phyloP scores from a whole-genome alignment of 78 protist species.

The Chrysochromulina parva region DNA sequence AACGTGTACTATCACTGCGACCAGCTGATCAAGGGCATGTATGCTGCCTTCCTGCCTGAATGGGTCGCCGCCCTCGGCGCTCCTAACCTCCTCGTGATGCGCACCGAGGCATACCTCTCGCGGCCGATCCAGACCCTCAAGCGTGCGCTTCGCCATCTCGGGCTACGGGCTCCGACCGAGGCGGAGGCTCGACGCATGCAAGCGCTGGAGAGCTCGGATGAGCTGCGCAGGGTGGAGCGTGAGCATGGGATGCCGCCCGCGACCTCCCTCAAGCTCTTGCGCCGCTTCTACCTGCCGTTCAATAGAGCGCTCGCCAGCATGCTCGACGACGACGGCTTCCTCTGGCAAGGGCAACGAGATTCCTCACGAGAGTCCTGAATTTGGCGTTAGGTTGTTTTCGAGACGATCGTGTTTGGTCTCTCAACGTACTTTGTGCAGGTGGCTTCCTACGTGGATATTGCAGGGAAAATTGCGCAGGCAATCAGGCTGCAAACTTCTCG shows the following conservation, averaged over 20 bases:
- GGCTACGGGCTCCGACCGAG: not conserved
- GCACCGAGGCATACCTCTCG: not conserved
- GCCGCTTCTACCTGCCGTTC: not conserved
- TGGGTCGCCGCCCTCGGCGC: not conserved
- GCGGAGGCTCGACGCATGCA: not conserved
- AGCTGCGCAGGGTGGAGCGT: not conserved
- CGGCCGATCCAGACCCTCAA: not conserved
- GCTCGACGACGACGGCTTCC: not conserved
- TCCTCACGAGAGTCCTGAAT: too few species aligned
- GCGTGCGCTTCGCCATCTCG: not conserved
- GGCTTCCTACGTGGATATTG: too few species aligned
- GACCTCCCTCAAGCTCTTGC: not conserved
- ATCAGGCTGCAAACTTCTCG: too few species aligned
- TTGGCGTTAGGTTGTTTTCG: too few species aligned
- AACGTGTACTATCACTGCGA: not conserved
- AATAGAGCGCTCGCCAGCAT: not conserved
- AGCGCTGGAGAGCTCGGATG: not conserved
- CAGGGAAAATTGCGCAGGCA: too few species aligned
- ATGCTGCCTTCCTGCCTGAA: not conserved
- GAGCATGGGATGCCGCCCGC: not conserved
- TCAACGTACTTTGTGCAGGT: too few species aligned
- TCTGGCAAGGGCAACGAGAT: not conserved
- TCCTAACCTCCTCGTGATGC: not conserved
- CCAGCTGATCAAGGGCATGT: constrained; percentile 15
- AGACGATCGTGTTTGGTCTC: too few species aligned